Conservation (phyloP, 805 yeast species). For the Metschnikowia vanudenii region DNA sequence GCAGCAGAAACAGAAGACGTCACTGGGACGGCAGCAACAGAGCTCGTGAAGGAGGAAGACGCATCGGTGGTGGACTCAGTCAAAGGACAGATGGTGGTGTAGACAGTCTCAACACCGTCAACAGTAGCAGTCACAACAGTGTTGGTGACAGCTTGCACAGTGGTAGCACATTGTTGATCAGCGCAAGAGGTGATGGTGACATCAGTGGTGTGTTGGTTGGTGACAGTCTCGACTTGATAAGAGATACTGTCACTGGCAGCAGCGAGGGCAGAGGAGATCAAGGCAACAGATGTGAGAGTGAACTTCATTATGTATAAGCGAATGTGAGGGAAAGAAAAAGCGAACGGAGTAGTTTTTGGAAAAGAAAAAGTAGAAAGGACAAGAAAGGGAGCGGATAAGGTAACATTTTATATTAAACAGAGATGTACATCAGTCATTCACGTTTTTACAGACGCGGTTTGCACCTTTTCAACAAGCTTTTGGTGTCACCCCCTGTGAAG, state of each 20-base stretch:
- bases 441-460: constrained; percentile 3
- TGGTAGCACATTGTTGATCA: constrained; percentile 21
- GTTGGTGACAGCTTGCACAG: constrained; percentile 17
- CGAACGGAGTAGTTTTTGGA: not conserved
- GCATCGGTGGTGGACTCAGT: constrained; percentile 17
- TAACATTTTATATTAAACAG: not conserved
- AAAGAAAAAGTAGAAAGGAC: not conserved
- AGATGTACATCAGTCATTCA: not conserved
- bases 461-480: not conserved
- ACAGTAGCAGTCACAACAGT: constrained; percentile 26
- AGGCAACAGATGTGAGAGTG: constrained; percentile 20
- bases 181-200: constrained; percentile 29
- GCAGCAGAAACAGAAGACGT: constrained; percentile 5
- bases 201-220: constrained; percentile 26
- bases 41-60: constrained; percentile 6
- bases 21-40: not conserved
- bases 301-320: constrained; percentile 22
- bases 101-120: constrained; percentile 25
- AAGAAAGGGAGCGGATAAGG: not conserved
- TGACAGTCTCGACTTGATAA: constrained; percentile 19
- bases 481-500: constrained; percentile 1
- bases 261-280: constrained; percentile 24
- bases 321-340: constrained; percentile 1
- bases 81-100: constrained; percentile 22
- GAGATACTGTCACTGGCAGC: constrained; percentile 21